Conservation (phyloP, 495 filamentous ascomycete genomes). For the Penicillium roqueforti region DNA sequence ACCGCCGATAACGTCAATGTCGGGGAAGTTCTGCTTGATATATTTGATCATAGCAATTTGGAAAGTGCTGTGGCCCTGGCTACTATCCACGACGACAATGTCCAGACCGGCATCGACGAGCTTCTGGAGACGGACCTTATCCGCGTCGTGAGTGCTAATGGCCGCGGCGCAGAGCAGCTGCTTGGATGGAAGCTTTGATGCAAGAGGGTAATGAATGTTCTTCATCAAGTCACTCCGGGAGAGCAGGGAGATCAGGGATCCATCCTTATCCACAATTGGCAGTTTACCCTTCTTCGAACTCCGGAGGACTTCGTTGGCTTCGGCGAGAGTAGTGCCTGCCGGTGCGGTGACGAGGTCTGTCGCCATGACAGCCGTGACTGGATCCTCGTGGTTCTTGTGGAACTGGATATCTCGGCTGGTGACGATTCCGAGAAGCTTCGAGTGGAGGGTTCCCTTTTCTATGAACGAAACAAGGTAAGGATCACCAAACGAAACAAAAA, state of each 20-base stretch:
- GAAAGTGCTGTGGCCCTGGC: conserved; percentile 95
- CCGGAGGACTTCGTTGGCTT: conserved; percentile 90
- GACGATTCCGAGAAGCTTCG: conserved; percentile 93
- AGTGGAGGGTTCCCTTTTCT: conserved; percentile 91
- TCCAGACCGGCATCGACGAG: conserved; percentile 96
- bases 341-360: conserved; percentile 90
- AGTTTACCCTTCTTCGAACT: conserved; percentile 99
- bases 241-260: conserved; percentile 89
- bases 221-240: conserved; percentile 97
- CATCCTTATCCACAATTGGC: conserved; percentile 82
- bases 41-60: conserved; percentile 96
- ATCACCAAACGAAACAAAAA: too few relatives aligned
- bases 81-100: conserved; percentile 90
- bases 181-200: conserved; percentile 97
- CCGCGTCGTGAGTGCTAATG: conserved; percentile 89
- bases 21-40: conserved; percentile 80
- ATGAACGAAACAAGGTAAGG: conserved; percentile 1
- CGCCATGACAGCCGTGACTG: conserved; percentile 89
- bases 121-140: conserved; percentile 75
- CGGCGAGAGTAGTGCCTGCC: conserved; percentile 73
- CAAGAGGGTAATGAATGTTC: conserved; percentile 94
- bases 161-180: conserved; percentile 94
- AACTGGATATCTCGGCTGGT: conserved; percentile 98
- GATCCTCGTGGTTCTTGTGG: conserved; percentile 61
- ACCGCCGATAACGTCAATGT: conserved; percentile 90